These are phyloP conservation scores for Parastagonospora nodorum DNA, from an alignment of 2,329 filamentous ascomycete genomes.

Conservation along the genomic window DNA sequence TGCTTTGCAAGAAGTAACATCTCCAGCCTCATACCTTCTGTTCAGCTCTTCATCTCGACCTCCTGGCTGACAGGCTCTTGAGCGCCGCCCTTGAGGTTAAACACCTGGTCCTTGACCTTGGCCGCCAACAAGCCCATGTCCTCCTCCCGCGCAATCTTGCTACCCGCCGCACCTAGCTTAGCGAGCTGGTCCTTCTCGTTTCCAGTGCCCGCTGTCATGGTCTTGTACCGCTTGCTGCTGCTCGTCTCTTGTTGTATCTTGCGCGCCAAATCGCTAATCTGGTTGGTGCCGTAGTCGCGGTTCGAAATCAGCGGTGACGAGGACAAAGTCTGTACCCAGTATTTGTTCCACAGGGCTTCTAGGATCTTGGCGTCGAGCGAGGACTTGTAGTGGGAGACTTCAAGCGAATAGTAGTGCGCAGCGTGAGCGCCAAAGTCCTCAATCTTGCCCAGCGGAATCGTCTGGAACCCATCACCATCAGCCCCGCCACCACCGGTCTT, in stretches of 20 bases:
- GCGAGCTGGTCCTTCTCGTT: slow-evolving; percentile 52
- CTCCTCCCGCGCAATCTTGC: slow-evolving; percentile 66
- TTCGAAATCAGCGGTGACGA: slow-evolving; percentile 90
- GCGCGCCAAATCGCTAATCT: slow-evolving; percentile 83
- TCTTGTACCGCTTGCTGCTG: slow-evolving; percentile 42
- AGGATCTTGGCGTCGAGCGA: slow-evolving; percentile 85
- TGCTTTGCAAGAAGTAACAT: not conserved
- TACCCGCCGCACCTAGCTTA: slow-evolving; percentile 66
- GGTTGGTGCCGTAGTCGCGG: slow-evolving; percentile 88
- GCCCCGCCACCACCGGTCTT: slow-evolving; percentile 32
- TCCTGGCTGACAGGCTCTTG: slow-evolving; percentile 18
- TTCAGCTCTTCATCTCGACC: slow-evolving; percentile 41
- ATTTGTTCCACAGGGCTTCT: slow-evolving; percentile 96
- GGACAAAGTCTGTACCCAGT: slow-evolving; percentile 95
- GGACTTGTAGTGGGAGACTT: slow-evolving; percentile 94
- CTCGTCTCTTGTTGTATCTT: slow-evolving; percentile 74
- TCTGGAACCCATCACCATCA: slow-evolving; percentile 68
- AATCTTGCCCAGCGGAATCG: slow-evolving; percentile 89
- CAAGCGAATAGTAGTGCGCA: slow-evolving; percentile 86
- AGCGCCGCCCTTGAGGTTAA: slow-evolving; percentile 39
- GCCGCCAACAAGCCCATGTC: slow-evolving; percentile 65
- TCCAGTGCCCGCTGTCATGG: slow-evolving; percentile 7
- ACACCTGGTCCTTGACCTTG: slow-evolving; percentile 68
- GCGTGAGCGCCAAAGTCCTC: slow-evolving; percentile 95
- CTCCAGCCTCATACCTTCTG: not conserved